Percentiles rank a stretch among this genome's conserved stretches.
Evolutionary conservation across 768 basidiomycete genomes (phyloP).

Genomic region (Phylloporus sp.): DNA sequence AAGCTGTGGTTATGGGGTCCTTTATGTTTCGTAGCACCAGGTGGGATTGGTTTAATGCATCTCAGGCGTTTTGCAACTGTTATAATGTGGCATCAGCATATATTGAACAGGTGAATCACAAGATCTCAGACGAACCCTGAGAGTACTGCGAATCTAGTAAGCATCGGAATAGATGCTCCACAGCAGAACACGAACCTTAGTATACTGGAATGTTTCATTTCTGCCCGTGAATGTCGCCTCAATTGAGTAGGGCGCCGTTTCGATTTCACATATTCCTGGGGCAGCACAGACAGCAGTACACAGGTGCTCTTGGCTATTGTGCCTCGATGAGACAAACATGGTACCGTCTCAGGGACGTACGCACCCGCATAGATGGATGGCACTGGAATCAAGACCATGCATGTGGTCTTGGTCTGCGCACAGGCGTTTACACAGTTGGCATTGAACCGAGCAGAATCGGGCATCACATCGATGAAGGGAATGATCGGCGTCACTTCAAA

Average conservation of each 20-base stretch:
- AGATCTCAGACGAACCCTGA: slow-evolving; percentile 38
- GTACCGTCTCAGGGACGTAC: not conserved
- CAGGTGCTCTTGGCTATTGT: slow-evolving; percentile 47
- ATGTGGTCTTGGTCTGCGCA: slow-evolving; percentile 49
- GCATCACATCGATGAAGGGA: slow-evolving; percentile 47
- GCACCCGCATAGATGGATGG: slow-evolving; percentile 57
- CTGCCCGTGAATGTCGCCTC: slow-evolving; percentile 59
- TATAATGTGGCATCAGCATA: not conserved
- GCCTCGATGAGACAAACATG: not conserved
- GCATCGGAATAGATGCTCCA: not conserved
- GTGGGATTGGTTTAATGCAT: slow-evolving; percentile 45
- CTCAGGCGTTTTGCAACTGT: slow-evolving; percentile 48
- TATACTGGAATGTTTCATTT: slow-evolving; percentile 61
- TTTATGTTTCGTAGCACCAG: slow-evolving; percentile 39
- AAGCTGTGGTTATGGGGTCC: slow-evolving; percentile 49
- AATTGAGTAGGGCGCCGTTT: slow-evolving; percentile 54
- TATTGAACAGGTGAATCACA: not conserved
- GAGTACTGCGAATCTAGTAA: slow-evolving; percentile 38
- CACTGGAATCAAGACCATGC: slow-evolving; percentile 41
- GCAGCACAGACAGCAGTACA: slow-evolving; percentile 43
- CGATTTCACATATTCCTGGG: slow-evolving; percentile 54
- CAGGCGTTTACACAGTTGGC: slow-evolving; percentile 53
- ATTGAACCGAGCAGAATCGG: slow-evolving; percentile 49
- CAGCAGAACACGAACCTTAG: slow-evolving; percentile 42
- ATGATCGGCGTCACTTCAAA: slow-evolving; percentile 43